Evolutionary conservation across 2,329 filamentous ascomycete species (phyloP).

Genomic region (Cyphellophora europaea): DNA sequence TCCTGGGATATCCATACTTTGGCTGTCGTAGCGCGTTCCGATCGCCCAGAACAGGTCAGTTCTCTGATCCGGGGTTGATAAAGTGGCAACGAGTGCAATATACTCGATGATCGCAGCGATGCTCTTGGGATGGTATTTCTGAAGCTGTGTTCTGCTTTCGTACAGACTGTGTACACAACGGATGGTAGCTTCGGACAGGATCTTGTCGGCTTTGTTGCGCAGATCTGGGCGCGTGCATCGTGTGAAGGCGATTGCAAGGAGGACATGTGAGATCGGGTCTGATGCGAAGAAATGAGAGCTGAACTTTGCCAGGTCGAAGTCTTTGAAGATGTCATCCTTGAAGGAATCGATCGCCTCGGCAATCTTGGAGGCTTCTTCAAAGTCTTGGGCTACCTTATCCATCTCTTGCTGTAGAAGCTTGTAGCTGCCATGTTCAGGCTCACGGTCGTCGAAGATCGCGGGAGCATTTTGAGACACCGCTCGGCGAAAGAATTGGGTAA

Average conservation of each 20-base stretch:
- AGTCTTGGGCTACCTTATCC: constrained; percentile 71
- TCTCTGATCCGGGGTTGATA: constrained; percentile 8
- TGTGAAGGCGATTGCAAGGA: constrained; percentile 83
- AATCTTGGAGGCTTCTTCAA: constrained; percentile 78
- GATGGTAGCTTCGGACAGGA: constrained; percentile 10
- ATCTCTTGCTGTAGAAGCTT: constrained; percentile 74
- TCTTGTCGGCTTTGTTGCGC: constrained; percentile 59
- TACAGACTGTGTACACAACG: constrained; percentile 9
- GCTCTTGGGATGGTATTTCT: constrained; percentile 1
- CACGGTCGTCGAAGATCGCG: constrained; percentile 69
- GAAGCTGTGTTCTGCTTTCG: constrained; percentile 6
- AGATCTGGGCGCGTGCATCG: constrained; percentile 70
- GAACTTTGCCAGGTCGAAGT: constrained; percentile 93
- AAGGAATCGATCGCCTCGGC: constrained; percentile 85
- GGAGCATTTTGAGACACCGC: constrained; percentile 83
- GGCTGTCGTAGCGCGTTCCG: constrained; percentile 8
- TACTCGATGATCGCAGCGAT: constrained; percentile 13
- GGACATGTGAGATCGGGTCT: constrained; percentile 76
- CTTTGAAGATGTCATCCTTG: constrained; percentile 86
- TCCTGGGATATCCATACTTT: constrained; percentile 11
- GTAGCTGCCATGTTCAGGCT: constrained; percentile 74
- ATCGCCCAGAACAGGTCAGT: constrained; percentile 11
- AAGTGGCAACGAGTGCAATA: constrained; percentile 10
- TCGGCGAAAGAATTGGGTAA: constrained; percentile 88
- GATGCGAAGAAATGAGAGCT: constrained; percentile 85